Evolutionary conservation across 2,329 filamentous ascomycete genomes (phyloP).

Genomic region (Colletotrichum acutatum): DNA sequence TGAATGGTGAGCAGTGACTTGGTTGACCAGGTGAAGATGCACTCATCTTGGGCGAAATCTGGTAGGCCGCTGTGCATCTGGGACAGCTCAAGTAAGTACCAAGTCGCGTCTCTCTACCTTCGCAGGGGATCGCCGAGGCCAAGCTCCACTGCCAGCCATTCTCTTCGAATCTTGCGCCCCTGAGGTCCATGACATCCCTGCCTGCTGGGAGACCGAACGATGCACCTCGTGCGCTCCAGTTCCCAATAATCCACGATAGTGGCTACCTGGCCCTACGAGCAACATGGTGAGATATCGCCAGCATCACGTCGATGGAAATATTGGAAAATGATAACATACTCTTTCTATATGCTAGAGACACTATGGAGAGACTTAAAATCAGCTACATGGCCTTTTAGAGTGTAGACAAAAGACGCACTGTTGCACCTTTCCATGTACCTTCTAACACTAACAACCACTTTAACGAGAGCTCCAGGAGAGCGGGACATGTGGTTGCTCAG

Average conservation of each 20-base stretch:
- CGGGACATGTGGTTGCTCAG: constrained; percentile 32
- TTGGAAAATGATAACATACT: rapidly evolving
- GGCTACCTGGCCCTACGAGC: background rate
- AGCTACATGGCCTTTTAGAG: background rate
- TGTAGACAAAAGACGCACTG: background rate
- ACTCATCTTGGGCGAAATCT: constrained; percentile 15
- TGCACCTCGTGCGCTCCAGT: constrained; percentile 42
- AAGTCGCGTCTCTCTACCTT: constrained; percentile 10
- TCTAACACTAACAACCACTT: constrained; percentile 33
- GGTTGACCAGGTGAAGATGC: constrained; percentile 18
- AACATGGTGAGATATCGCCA: background rate
- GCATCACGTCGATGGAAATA: background rate
- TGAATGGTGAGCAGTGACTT: constrained; percentile 27
- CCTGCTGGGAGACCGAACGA: constrained; percentile 13
- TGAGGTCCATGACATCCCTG: constrained; percentile 27
- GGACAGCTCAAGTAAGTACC: constrained; percentile 16
- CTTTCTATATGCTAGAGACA: rapidly evolving
- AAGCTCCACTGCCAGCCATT: constrained; percentile 42
- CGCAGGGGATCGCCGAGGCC: constrained; percentile 16
- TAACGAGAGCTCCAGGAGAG: constrained; percentile 24
- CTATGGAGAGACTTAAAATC: rapidly evolving
- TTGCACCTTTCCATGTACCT: background rate
- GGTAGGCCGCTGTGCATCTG: constrained; percentile 17
- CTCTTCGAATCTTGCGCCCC: constrained; percentile 26
- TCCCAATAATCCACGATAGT: constrained; percentile 47